Base-by-base conservation (phyloP, 1,284 basidiomycete genomes). In the Cystobasidium slooffiae region DNA sequence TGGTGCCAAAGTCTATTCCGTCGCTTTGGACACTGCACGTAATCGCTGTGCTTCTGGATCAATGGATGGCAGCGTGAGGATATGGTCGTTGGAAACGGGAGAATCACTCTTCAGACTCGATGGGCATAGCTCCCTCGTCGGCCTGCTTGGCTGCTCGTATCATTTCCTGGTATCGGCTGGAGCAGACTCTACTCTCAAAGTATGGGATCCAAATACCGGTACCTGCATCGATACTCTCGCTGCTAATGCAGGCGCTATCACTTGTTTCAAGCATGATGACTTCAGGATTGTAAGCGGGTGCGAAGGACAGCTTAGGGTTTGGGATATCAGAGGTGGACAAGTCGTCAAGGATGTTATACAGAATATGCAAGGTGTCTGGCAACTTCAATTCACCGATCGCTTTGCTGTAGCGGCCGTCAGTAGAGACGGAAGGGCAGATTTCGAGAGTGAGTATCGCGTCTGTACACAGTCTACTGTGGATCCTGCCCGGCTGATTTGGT, bases 251-350 rank as follows among this genome's bases (percentile, higher is more conserved):
- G 94, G 93, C 24, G 94, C 94, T 12, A 97, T 97, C 79, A 97
- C 94, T 7, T 97, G 94, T 83, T 97, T 97, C 87, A 92, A 94
- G 83, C 94, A 97, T 80, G 94, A 97, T 81, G 94, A 97, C 81
- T 92, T 92, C 85, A 96, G 96, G 82, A 92, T 97, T 64, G 86
- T 97, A 55, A 92, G 90, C 78, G 94, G 95, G 7, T 92, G 90
- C 10, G 94, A 97, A 79, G 95, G 94, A n/a, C 93, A 92, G 53
- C 85, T 97, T 78, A 97, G 97, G 85, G 91, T 97, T 88, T 97
- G 95, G 95, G 91, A 97, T 81, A 87, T 95, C 75, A 85, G 89
- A 59, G 91, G 93, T 74, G 94, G 94, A 37, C 86, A 86, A 0
- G 89, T 92, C 67, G 88, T 93, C 20, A 87, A 92, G 52, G 94